Percentiles rank a stretch among this genome's conserved stretches.
These are phyloP conservation scores for Zymoseptoria tritici DNA, from an alignment of 2,329 filamentous ascomycete species.

Conservation along the genomic window DNA sequence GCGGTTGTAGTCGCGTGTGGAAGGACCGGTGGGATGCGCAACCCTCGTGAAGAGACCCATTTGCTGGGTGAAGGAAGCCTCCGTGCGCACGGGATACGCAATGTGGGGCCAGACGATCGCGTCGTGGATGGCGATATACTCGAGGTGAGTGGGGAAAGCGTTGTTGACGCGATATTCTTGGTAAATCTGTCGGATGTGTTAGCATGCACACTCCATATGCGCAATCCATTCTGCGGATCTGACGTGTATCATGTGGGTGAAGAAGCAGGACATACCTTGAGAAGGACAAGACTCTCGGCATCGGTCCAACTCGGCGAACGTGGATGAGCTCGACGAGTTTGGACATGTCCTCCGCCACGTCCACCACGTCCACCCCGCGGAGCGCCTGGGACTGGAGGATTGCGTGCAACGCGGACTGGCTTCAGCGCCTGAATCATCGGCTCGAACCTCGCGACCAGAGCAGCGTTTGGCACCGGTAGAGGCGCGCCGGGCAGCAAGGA, in stretches of 20 bases:
- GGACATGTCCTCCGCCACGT: not conserved
- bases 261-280: not conserved
- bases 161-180: not conserved
- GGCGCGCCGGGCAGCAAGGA: not conserved
- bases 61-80: not conserved
- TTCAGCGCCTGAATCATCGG: not conserved
- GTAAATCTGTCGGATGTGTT: not conserved
- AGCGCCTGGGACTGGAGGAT: no score
- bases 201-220: not conserved
- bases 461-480: not conserved
- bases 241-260: not conserved
- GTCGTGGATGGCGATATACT: not conserved
- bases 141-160: not conserved
- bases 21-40: not conserved
- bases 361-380: no score
- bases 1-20: not conserved
- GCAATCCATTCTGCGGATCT: not conserved
- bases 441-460: not conserved
- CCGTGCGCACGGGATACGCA: not conserved
- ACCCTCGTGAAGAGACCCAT: not conserved
- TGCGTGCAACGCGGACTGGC: no score
- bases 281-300: not conserved
- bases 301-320: not conserved
- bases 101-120: not conserved
- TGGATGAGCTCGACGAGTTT: not conserved